These are phyloP conservation scores for Achlya hypogyna DNA, from an alignment of 352 stramenopile genomes.

Conservation along the genomic window DNA sequence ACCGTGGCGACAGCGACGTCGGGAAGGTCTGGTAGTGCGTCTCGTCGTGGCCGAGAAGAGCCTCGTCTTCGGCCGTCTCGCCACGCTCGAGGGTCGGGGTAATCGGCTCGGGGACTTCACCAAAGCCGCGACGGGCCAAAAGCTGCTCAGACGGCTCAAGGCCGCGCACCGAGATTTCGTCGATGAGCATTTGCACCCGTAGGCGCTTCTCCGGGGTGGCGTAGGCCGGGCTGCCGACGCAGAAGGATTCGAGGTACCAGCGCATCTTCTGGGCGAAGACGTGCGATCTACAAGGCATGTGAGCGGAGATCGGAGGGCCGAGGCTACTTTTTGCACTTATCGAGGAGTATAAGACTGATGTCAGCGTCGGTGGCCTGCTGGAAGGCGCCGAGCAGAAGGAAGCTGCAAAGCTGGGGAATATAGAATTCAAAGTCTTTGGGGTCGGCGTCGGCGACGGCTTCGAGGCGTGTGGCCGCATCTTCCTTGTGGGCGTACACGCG, in stretches of 20 bases:
- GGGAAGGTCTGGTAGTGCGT: conserved; percentile 12
- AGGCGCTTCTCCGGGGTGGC: conserved; percentile 39
- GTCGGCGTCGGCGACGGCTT: conserved; percentile 40
- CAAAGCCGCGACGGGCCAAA: neutral
- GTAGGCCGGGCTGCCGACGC: conserved; percentile 49
- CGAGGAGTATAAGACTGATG: conserved; percentile 53
- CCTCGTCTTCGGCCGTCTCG: conserved; percentile 8
- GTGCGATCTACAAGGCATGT: conserved; percentile 40
- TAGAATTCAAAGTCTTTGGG: conserved; percentile 76
- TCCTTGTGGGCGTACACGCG: conserved; percentile 76
- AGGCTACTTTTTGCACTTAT: conserved; percentile 61
- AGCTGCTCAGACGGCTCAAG: conserved; percentile 22
- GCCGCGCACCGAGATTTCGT: conserved; percentile 60
- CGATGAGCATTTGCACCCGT: conserved; percentile 69
- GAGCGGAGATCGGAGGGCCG: conserved; percentile 6
- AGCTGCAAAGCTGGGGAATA: conserved; percentile 73
- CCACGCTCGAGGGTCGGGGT: conserved; percentile 35
- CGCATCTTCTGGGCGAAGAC: conserved; percentile 80
- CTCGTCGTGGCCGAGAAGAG: neutral
- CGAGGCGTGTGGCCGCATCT: conserved; percentile 44
- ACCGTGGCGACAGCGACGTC: neutral
- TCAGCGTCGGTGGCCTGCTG: conserved; percentile 41
- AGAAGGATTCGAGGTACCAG: conserved; percentile 79
- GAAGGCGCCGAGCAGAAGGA: conserved; percentile 64
- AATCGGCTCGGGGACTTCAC: neutral